phyloP scores from a whole-genome alignment of 352 stramenopile genomes.

The Phytophthora cactorum region DNA sequence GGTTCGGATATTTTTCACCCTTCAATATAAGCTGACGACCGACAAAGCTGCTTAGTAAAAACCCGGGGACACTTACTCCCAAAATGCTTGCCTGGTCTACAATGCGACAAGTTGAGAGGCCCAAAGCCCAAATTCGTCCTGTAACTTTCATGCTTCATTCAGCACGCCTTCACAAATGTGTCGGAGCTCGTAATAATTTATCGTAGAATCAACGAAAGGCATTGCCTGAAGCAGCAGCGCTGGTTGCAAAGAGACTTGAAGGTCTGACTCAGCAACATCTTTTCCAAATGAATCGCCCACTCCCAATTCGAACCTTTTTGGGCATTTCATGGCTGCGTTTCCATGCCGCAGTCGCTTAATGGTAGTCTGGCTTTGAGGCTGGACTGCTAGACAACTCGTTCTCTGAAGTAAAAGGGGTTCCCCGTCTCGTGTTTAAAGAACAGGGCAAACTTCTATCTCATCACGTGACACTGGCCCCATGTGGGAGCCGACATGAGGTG shows the following conservation, averaged over 20 bases:
- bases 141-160: background rate
- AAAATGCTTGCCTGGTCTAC: background rate
- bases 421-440: slow-evolving; percentile 4
- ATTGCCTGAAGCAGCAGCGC: background rate
- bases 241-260: background rate
- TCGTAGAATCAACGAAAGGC: background rate
- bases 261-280: slow-evolving; percentile 1
- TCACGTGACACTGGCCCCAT: background rate
- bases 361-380: background rate
- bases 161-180: background rate
- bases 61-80: background rate
- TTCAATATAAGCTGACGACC: too few species aligned
- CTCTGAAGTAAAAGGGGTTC: background rate
- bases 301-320: background rate
- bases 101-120: background rate
- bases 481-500: slow-evolving; percentile 8
- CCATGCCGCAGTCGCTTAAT: background rate
- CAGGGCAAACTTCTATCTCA: slow-evolving; percentile 6
- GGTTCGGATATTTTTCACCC: too few species aligned
- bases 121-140: too few species aligned
- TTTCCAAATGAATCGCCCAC: background rate
- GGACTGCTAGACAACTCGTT: background rate
- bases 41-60: too few species aligned
- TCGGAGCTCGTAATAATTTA: background rate
- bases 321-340: background rate